Evolutionary conservation across 2,329 filamentous ascomycete genomes (phyloP).

Genomic region (Aspergillus melleus): DNA sequence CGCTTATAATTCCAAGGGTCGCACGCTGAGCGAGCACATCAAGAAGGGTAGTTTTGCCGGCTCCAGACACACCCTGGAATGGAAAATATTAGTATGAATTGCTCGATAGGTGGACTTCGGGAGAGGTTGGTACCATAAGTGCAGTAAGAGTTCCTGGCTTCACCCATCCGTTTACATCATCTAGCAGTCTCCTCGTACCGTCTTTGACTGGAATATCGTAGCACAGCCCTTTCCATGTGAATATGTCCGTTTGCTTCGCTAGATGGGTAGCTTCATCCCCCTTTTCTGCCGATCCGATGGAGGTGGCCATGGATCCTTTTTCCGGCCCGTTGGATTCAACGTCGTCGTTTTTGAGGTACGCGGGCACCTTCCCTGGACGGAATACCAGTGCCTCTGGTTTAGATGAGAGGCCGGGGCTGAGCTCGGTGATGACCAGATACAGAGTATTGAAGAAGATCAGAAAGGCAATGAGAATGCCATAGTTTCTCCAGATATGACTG

Average conservation of each 20-base stretch:
- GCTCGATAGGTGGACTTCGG: too few relatives aligned
- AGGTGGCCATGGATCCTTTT: neutral
- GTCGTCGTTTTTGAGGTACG: neutral
- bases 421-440: conserved; percentile 51
- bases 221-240: conserved; percentile 78
- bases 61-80: conserved; percentile 52
- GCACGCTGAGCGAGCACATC: conserved; percentile 56
- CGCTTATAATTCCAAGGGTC: conserved; percentile 60
- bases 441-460: conserved; percentile 56
- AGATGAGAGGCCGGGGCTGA: conserved; percentile 63
- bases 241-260: conserved; percentile 64
- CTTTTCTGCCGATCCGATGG: conserved; percentile 6
- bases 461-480: conserved; percentile 66
- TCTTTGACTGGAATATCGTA: conserved; percentile 76
- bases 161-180: conserved; percentile 53
- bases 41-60: conserved; percentile 59
- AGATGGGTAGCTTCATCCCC: conserved; percentile 53
- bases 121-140: conserved; percentile 42
- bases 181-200: conserved; percentile 61
- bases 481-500: conserved; percentile 64
- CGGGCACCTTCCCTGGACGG: conserved; percentile 52
- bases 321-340: neutral
- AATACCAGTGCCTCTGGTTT: conserved; percentile 74
- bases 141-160: conserved; percentile 53
- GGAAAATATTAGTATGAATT: neutral